These are phyloP conservation scores for Ammopiptanthus mongolicus DNA, from an alignment of 306 rosid species.

Conservation along the genomic window DNA sequence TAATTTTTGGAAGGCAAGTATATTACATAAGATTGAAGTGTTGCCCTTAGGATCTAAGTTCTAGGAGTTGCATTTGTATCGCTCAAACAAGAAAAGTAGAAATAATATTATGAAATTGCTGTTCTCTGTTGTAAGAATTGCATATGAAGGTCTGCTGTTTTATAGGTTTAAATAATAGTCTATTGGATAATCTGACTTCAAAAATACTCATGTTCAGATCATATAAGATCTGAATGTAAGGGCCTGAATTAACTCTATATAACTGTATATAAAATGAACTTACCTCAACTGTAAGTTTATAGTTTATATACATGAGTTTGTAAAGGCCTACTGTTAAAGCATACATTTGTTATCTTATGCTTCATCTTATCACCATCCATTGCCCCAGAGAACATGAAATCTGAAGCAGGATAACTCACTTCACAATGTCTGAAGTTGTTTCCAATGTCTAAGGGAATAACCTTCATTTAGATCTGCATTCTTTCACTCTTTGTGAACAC, in stretches of 20 bases:
- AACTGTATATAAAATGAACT: neutral
- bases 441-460: no score
- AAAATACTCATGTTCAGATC: neutral
- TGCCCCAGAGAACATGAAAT: neutral
- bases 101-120: conserved; percentile 3
- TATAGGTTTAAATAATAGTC: neutral
- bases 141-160: neutral
- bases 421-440: no score
- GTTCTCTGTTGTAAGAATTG: conserved; percentile 8
- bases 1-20: conserved; percentile 22
- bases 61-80: conserved; percentile 32
- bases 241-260: neutral
- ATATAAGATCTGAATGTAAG: neutral
- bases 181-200: neutral
- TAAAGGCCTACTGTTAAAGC: neutral
- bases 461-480: neutral
- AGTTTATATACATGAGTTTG: neutral
- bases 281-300: neutral
- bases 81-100: conserved; percentile 20
- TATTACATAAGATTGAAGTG: neutral
- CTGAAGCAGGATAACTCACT: neutral
- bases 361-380: neutral
- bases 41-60: conserved; percentile 19
- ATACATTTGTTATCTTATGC: neutral
- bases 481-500: neutral